A percentile compares a stretch with the other conserved stretches of the same genome.
Evolutionary conservation across 805 yeast genomes (phyloP).

Genomic region (Nakazawaea populi): DNA sequence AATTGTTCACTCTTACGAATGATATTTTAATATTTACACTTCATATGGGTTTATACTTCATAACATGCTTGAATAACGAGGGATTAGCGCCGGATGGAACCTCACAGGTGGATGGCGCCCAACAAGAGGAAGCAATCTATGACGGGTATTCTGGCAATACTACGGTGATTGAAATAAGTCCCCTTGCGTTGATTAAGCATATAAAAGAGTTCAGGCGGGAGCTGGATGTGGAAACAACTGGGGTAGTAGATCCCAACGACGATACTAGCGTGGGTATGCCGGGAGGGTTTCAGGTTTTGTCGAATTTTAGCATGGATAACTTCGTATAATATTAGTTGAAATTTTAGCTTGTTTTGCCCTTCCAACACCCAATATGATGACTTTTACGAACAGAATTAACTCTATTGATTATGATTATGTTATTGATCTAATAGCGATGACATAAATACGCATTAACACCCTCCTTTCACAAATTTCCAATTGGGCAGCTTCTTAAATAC

Average conservation of each 20-base stretch:
- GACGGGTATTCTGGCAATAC: slow-evolving; percentile 44
- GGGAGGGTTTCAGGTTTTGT: slow-evolving; percentile 7
- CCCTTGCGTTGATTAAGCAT: slow-evolving; percentile 20
- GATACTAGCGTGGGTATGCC: slow-evolving; percentile 5
- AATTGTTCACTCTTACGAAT: slow-evolving; percentile 19
- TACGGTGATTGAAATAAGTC: slow-evolving; percentile 28
- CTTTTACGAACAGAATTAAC: no score
- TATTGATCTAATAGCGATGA: no score
- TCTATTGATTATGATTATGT: no score
- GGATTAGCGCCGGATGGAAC: slow-evolving; percentile 21
- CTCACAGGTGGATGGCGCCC: slow-evolving; percentile 11
- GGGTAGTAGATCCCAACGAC: background rate
- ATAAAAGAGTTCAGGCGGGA: slow-evolving; percentile 16
- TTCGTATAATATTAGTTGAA: background rate
- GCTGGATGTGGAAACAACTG: slow-evolving; percentile 3
- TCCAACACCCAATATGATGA: no score
- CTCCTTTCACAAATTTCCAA: slow-evolving; percentile 31
- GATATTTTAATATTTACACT: slow-evolving; percentile 24
- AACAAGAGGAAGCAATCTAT: slow-evolving; percentile 13
- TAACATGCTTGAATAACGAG: slow-evolving; percentile 25
- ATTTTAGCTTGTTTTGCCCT: background rate
- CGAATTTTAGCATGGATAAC: slow-evolving; percentile 5
- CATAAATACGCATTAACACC: no score
- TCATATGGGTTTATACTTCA: slow-evolving; percentile 24
- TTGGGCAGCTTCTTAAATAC: slow-evolving; percentile 73